Conservation (phyloP, 371 early-diverging fungal genomes). For the Mortierella sp. region DNA sequence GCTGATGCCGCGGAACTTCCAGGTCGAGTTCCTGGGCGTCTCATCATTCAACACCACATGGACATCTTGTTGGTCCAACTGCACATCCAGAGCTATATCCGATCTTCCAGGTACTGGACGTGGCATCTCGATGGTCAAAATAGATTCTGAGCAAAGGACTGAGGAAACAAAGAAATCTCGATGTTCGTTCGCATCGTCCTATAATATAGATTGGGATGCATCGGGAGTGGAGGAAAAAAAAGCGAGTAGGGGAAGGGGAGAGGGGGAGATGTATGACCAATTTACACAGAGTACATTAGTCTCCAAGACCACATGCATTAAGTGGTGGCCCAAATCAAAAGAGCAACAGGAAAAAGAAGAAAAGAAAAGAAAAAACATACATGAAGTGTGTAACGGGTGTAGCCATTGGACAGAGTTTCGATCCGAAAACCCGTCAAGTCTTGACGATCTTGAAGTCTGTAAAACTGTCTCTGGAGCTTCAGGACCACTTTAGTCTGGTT, state of each 20-base stretch:
- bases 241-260: neutral
- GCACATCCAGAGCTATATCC: conserved; percentile 28
- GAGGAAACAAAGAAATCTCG: conserved; percentile 28
- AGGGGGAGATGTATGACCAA: neutral
- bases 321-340: neutral
- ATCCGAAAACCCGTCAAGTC: conserved; percentile 37
- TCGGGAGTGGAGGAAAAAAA: neutral
- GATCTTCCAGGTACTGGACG: conserved; percentile 9
- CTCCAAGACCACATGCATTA: neutral
- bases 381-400: conserved; percentile 23
- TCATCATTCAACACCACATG: conserved; percentile 24
- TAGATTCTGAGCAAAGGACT: conserved; percentile 37
- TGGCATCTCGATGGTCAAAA: conserved; percentile 47
- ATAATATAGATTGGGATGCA: neutral
- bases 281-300: too few relatives aligned
- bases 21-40: conserved; percentile 24
- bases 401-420: conserved; percentile 24
- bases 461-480: conserved; percentile 42
- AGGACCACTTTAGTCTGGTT: conserved; percentile 31
- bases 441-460: conserved; percentile 24
- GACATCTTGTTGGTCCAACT: conserved; percentile 38
- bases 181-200: conserved; percentile 35
- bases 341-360: neutral
- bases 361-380: conserved; percentile 14
- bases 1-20: conserved; percentile 23